These are phyloP conservation scores for Leccinum rimulosum DNA, from an alignment of 768 basidiomycete species.

Conservation along the genomic window DNA sequence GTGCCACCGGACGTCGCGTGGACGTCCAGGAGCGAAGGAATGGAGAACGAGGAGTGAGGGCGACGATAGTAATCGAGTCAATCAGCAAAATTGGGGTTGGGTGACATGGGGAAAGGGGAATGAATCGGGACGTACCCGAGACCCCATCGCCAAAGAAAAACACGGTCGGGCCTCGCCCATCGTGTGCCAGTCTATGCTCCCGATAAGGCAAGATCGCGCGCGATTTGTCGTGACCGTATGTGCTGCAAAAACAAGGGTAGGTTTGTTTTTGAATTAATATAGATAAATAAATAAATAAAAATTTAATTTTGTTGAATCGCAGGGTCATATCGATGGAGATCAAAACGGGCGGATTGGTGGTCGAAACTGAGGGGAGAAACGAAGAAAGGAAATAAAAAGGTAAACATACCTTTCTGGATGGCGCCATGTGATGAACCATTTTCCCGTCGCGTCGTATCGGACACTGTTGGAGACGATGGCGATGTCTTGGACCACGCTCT, in stretches of 20 bases:
- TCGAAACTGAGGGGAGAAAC: not conserved
- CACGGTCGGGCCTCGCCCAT: slow-evolving; percentile 53
- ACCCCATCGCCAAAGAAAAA: slow-evolving; percentile 99
- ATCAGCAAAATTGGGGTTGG: not conserved
- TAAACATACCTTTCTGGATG: slow-evolving; percentile 78
- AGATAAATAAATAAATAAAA: not conserved
- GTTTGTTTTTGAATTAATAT: not conserved
- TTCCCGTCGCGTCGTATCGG: slow-evolving; percentile 52
- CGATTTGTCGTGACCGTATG: slow-evolving; percentile 95
- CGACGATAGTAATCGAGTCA: not conserved
- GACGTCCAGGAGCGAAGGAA: not conserved
- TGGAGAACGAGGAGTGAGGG: not conserved
- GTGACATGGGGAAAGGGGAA: not conserved
- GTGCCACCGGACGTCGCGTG: not conserved
- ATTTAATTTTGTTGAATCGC: not conserved
- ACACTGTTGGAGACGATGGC: slow-evolving; percentile 96
- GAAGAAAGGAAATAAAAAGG: not conserved
- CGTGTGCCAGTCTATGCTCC: slow-evolving; percentile 36
- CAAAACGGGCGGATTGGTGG: not conserved
- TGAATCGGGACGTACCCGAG: slow-evolving; percentile 55
- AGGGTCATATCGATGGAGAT: not conserved
- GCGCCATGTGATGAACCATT: slow-evolving; percentile 81
- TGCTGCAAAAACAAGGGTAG: slow-evolving; percentile 32
- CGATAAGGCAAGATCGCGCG: slow-evolving; percentile 89
- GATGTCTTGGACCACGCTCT: slow-evolving; percentile 69